phyloP scores from a whole-genome alignment of 192 early-diverging fungal genomes.

The Backusella liffmaniae region DNA sequence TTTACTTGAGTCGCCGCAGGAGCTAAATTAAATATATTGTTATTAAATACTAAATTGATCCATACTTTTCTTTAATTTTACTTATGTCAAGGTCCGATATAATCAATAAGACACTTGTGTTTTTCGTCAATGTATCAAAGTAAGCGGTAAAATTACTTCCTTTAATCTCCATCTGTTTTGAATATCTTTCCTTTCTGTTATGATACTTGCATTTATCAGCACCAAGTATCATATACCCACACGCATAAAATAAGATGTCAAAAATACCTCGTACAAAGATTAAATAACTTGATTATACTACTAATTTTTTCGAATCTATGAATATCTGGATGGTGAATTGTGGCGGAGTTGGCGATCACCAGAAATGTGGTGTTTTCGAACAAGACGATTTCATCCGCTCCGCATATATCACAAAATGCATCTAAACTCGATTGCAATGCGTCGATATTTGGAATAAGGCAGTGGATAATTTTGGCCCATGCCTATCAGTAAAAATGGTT shows the following conservation, averaged over 20 bases:
- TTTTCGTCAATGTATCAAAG: conserved; percentile 78
- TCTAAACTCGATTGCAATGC: conserved; percentile 75
- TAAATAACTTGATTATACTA: conserved; percentile 93
- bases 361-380: conserved; percentile 96
- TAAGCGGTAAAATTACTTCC: conserved; percentile 72
- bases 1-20: conserved; percentile 80
- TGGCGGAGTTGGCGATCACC: conserved; percentile 84
- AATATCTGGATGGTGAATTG: conserved; percentile 57
- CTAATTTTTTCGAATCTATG: conserved; percentile 92
- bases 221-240: neutral
- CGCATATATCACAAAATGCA: conserved; percentile 80
- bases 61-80: conserved; percentile 41
- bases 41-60: neutral
- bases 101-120: conserved; percentile 84
- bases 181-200: conserved; percentile 44
- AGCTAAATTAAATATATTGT: conserved; percentile 46
- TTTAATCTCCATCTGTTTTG: conserved; percentile 82
- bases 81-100: conserved; percentile 79
- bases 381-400: conserved; percentile 92
- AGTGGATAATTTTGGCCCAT: conserved; percentile 96
- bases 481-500: conserved; percentile 50
- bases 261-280: conserved; percentile 67
- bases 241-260: neutral
- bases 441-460: conserved; percentile 90
- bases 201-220: conserved; percentile 24